phyloP scores from a whole-genome alignment of 2,329 filamentous ascomycete genomes.

The Lasiodiplodia sp. region DNA sequence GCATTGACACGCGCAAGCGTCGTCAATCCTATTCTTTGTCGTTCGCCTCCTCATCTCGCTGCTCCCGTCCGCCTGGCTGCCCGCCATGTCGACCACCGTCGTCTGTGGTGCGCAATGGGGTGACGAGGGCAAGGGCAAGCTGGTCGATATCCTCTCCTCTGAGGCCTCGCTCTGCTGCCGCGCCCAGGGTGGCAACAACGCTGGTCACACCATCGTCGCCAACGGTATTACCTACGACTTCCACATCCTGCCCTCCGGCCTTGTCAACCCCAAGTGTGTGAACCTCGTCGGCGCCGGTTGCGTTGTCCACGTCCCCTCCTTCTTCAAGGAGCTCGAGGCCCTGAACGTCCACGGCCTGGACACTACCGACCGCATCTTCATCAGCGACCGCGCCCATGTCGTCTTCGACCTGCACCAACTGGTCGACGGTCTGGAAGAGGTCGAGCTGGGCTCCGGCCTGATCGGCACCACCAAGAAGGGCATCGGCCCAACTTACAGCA shows the following conservation, averaged over 20 bases:
- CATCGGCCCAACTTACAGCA: conserved; percentile 66
- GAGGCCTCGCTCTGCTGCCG: conserved; percentile 64
- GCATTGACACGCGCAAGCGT: conserved; percentile 11
- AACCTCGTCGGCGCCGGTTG: conserved; percentile 74
- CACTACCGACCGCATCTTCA: conserved; percentile 66
- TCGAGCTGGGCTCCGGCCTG: conserved; percentile 57
- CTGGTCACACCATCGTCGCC: conserved; percentile 54
- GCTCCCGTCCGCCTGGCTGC: background rate
- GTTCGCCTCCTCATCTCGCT: background rate
- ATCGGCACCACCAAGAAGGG: conserved; percentile 60
- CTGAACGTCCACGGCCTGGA: conserved; percentile 68
- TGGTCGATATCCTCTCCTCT: conserved; percentile 64
- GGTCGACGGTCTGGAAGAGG: conserved; percentile 73
- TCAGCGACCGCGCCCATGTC: conserved; percentile 70
- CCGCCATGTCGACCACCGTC: conserved; percentile 60
- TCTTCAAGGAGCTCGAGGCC: conserved; percentile 70
- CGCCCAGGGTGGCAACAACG: conserved; percentile 68
- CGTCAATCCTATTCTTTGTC: background rate
- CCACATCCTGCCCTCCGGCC: conserved; percentile 63
- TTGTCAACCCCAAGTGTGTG: conserved; percentile 73
- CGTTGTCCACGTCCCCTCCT: conserved; percentile 70
- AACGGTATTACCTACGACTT: conserved; percentile 56
- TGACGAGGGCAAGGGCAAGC: conserved; percentile 67
- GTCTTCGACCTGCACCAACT: conserved; percentile 70
- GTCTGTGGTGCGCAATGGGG: conserved; percentile 69